Conservation (phyloP, 306 rosid genomes). For the Phaseolus lunatus region DNA sequence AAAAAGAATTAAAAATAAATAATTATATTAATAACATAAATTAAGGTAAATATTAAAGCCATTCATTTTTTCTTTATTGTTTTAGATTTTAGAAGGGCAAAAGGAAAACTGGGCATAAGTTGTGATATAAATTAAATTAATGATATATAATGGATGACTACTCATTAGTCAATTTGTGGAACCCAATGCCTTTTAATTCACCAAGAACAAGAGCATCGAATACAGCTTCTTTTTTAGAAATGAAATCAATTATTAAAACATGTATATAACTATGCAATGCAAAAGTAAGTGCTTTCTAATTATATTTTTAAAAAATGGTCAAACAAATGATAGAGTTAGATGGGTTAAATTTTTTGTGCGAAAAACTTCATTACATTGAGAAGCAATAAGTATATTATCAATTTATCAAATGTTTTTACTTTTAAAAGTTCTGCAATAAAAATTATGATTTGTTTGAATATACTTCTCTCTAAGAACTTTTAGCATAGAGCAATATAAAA, state of each 20-base stretch:
- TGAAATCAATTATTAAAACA: neutral
- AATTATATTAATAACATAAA: neutral
- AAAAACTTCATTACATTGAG: neutral
- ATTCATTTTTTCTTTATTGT: neutral
- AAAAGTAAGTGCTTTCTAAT: neutral
- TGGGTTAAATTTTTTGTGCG: neutral
- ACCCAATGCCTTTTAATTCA: slow-evolving; percentile 34
- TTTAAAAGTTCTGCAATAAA: too few relatives aligned
- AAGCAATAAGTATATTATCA: too few relatives aligned
- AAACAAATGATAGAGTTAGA: slow-evolving; percentile 12
- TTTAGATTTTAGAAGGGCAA: neutral
- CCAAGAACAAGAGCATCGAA: slow-evolving; percentile 4
- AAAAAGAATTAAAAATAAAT: neutral
- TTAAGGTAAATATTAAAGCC: neutral
- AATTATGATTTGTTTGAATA: too few relatives aligned
- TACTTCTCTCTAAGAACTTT: too few relatives aligned
- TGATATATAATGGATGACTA: slow-evolving; percentile 2
- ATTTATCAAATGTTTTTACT: too few relatives aligned
- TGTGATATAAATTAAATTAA: slow-evolving; percentile 23
- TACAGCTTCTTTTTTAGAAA: neutral
- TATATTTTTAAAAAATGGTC: neutral
- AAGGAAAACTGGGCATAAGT: neutral
- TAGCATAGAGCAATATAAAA: too few relatives aligned
- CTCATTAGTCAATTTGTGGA: slow-evolving; percentile 40
- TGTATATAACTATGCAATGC: neutral